phyloP scores from a whole-genome alignment of 352 stramenopile genomes.

The Aphanomyces euteiches region DNA sequence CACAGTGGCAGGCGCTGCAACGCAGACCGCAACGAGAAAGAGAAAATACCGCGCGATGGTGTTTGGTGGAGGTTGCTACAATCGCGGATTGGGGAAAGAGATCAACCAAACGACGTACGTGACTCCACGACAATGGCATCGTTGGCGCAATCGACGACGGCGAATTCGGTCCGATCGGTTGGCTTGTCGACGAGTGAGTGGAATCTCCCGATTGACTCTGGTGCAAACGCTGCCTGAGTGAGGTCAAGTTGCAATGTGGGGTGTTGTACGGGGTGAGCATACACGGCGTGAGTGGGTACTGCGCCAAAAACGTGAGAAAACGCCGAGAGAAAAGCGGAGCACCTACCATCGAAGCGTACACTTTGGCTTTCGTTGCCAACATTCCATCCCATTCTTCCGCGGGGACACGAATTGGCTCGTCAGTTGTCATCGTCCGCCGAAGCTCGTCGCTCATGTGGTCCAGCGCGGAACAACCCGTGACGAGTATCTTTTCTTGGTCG shows the following conservation, averaged over 20 bases:
- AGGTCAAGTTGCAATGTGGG: constrained; percentile 20
- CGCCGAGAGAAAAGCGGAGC: neutral
- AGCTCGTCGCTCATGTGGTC: constrained; percentile 5
- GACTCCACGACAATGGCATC: neutral
- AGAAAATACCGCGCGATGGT: neutral
- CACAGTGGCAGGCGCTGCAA: constrained; percentile 8
- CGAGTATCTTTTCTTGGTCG: constrained; percentile 1
- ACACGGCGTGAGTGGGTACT: constrained; percentile 27
- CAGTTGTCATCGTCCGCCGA: constrained; percentile 13
- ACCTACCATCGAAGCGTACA: constrained; percentile 14
- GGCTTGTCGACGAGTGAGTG: neutral
- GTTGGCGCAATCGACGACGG: neutral
- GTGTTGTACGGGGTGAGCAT: constrained; percentile 30
- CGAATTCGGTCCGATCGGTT: neutral
- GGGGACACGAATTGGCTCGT: constrained; percentile 12
- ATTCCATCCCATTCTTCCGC: constrained; percentile 27
- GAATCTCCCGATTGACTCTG: constrained; percentile 13
- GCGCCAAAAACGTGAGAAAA: neutral
- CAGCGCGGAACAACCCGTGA: neutral
- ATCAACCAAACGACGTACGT: no score
- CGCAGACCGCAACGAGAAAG: constrained; percentile 4
- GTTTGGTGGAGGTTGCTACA: neutral
- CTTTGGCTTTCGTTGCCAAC: constrained; percentile 21
- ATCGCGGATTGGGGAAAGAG: no score
- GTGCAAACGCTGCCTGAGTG: constrained; percentile 20